These are phyloP conservation scores for Herpetospermum pedunculosum DNA, from an alignment of 306 rosid genomes.

Conservation along the genomic window DNA sequence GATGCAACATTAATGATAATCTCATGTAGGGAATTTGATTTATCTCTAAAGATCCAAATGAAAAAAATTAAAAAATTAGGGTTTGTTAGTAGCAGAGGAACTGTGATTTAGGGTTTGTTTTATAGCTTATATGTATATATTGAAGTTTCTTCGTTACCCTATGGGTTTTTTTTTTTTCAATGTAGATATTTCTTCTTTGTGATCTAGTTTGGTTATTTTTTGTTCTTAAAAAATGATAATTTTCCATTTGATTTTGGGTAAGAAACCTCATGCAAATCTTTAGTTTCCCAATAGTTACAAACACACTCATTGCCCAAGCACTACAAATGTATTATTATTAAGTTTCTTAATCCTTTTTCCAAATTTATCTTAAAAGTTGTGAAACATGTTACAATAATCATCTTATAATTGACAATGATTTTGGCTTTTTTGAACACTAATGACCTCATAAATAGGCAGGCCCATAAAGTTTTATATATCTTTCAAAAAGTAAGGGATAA, in stretches of 20 bases:
- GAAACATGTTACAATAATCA: constrained; percentile 10
- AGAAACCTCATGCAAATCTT: background rate
- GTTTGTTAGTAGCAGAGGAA: too few relatives aligned
- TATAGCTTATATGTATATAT: background rate
- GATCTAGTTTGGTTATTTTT: background rate
- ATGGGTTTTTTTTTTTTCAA: background rate
- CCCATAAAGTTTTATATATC: background rate
- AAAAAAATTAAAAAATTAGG: too few relatives aligned
- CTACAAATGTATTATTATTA: background rate
- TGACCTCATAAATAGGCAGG: background rate
- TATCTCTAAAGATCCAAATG: too few relatives aligned
- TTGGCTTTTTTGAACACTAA: constrained; percentile 1
- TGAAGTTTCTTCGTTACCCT: background rate
- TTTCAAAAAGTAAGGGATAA: background rate
- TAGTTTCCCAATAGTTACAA: background rate
- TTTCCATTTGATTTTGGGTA: background rate
- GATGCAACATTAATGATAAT: too few relatives aligned
- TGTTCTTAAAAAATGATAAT: background rate
- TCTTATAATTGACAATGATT: constrained; percentile 5
- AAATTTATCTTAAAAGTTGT: background rate
- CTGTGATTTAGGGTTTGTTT: too few relatives aligned
- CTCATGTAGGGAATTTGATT: too few relatives aligned
- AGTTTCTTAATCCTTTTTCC: background rate
- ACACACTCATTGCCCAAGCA: constrained; percentile 1
- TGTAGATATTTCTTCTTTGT: background rate